Conservation (phyloP, 2,329 filamentous ascomycete species). For the Tricladium varicosporioides region DNA sequence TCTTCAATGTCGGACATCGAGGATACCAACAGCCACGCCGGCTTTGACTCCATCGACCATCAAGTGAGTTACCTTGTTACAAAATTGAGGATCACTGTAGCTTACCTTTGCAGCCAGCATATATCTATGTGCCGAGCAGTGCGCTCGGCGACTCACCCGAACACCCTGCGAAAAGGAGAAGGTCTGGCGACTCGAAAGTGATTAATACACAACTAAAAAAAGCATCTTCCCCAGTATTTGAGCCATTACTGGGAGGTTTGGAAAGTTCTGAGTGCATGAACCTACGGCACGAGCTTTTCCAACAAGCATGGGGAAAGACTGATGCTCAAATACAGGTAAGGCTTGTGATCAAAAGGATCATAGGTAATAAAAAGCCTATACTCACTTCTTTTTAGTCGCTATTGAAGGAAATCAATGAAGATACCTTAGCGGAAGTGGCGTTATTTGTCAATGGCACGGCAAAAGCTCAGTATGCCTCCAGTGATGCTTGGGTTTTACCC, state of each 20-base stretch:
- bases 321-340: constrained; percentile 60
- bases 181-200: constrained; percentile 27
- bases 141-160: constrained; percentile 21
- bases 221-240: constrained; percentile 38
- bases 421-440: constrained; percentile 57
- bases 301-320: constrained; percentile 62
- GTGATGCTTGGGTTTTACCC: not conserved
- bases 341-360: no score
- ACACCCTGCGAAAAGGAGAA: constrained; percentile 37
- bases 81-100: not conserved
- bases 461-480: constrained; percentile 26
- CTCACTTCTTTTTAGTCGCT: constrained; percentile 43
- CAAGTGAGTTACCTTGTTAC: constrained; percentile 24
- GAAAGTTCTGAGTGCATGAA: constrained; percentile 49
- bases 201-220: constrained; percentile 2
- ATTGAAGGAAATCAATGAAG: constrained; percentile 58
- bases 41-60: constrained; percentile 33
- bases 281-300: constrained; percentile 59
- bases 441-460: constrained; percentile 48
- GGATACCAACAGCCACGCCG: constrained; percentile 24
- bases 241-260: constrained; percentile 51
- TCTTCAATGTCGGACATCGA: constrained; percentile 31
- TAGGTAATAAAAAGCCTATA: constrained; percentile 25
- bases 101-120: constrained; percentile 33
- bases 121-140: constrained; percentile 34